Conservation (phyloP, 164 flowering plant genomes). For the Aristolochia contorta region DNA sequence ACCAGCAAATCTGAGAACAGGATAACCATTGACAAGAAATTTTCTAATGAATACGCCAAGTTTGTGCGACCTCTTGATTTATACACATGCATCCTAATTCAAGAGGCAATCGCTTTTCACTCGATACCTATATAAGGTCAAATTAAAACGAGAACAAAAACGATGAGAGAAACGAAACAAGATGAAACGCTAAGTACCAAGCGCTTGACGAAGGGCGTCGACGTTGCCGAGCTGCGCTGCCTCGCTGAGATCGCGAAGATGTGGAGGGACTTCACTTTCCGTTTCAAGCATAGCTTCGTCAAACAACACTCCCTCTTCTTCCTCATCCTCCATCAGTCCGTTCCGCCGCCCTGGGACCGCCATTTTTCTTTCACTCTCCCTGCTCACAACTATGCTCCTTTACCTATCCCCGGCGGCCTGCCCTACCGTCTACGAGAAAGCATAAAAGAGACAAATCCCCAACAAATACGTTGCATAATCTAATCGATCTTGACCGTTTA, state of each 20-base stretch:
- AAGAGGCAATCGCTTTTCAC: too few relatives aligned
- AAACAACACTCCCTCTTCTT: slow-evolving; percentile 35
- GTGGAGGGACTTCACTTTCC: slow-evolving; percentile 38
- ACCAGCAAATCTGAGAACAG: too few relatives aligned
- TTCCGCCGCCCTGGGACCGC: slow-evolving; percentile 67
- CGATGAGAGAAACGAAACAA: neutral
- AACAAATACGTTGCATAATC: too few relatives aligned
- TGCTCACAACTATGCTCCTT: too few relatives aligned
- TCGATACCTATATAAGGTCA: neutral
- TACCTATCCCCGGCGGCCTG: too few relatives aligned
- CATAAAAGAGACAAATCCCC: too few relatives aligned
- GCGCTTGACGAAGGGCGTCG: slow-evolving; percentile 51
- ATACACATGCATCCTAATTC: too few relatives aligned
- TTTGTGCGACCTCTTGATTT: too few relatives aligned
- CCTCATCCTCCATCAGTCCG: slow-evolving; percentile 47
- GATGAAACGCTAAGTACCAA: slow-evolving; percentile 29
- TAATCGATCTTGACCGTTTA: too few relatives aligned
- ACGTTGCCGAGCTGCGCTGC: slow-evolving; percentile 60
- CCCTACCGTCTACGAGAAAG: too few relatives aligned
- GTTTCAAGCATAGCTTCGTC: slow-evolving; percentile 26
- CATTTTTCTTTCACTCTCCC: slow-evolving; percentile 23
- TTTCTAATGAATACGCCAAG: too few relatives aligned
- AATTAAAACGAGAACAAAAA: neutral
- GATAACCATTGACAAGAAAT: too few relatives aligned
- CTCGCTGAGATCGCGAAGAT: slow-evolving; percentile 46